Percentiles rank a stretch among this genome's conserved stretches.
Conservation (phyloP, 768 basidiomycete genomes). For the Mycena kentingensis region DNA sequence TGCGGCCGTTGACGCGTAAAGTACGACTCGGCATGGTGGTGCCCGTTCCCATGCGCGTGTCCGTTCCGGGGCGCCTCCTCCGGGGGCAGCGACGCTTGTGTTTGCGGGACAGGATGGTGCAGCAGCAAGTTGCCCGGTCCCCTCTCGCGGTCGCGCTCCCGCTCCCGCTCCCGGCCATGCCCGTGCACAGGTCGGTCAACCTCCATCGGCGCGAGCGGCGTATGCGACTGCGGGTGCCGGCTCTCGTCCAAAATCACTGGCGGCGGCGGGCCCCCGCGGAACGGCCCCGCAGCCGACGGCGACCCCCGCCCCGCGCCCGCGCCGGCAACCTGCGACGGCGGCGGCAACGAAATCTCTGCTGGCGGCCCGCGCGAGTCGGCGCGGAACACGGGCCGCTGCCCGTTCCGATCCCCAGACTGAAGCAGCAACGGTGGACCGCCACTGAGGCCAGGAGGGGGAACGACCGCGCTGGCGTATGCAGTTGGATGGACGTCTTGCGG, state of each 20-base stretch:
- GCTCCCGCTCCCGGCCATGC: constrained; percentile 47
- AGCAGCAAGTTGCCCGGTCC: constrained; percentile 57
- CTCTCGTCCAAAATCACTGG: constrained; percentile 78
- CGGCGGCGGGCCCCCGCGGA: constrained; percentile 81
- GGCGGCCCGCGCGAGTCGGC: constrained; percentile 68
- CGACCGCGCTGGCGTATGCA: constrained; percentile 80
- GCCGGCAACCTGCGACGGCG: constrained; percentile 57
- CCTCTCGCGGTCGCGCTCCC: no score
- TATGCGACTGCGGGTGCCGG: constrained; percentile 66
- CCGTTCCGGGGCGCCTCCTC: constrained; percentile 53
- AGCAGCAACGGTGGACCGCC: constrained; percentile 68
- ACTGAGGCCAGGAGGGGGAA: constrained; percentile 70
- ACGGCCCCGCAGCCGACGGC: constrained; percentile 66
- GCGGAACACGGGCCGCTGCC: constrained; percentile 58
- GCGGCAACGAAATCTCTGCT: constrained; percentile 57
- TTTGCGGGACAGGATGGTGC: constrained; percentile 70
- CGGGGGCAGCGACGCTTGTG: constrained; percentile 42
- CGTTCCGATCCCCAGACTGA: constrained; percentile 46
- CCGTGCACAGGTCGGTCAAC: constrained; percentile 64
- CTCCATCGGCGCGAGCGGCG: constrained; percentile 80
- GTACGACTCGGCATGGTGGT: constrained; percentile 55
- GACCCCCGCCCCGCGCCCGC: constrained; percentile 44
- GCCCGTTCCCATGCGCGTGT: constrained; percentile 26
- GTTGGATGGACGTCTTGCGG: constrained; percentile 97
- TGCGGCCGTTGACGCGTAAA: constrained; percentile 55